Percentiles rank a stretch among this genome's conserved stretches.
Conservation (phyloP, 1,284 basidiomycete species). For the Cryptococcus sp. region DNA sequence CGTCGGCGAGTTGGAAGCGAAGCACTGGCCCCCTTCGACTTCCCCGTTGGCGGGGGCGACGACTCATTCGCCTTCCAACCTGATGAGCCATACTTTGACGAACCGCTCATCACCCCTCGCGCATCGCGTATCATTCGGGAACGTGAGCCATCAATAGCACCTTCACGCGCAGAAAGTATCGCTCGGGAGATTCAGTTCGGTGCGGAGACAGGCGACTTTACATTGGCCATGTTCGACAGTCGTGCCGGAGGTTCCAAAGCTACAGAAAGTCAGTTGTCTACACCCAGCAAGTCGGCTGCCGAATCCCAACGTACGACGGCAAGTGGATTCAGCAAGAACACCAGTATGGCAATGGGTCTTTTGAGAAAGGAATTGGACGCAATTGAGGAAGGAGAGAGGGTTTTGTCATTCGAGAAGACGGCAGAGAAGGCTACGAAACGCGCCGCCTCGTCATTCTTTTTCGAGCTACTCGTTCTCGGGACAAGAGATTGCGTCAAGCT, state of each 20-base stretch:
- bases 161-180: constrained; percentile 44
- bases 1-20: constrained; percentile 54
- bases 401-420: constrained; percentile 56
- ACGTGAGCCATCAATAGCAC: constrained; percentile 34
- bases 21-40: constrained; percentile 20
- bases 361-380: constrained; percentile 71
- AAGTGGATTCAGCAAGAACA: constrained; percentile 81
- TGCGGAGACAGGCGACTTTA: constrained; percentile 58
- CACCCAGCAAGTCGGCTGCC: constrained; percentile 26
- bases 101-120: constrained; percentile 14
- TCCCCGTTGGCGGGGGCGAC: constrained; percentile 13
- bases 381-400: constrained; percentile 56
- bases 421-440: constrained; percentile 67
- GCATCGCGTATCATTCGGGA: constrained; percentile 5
- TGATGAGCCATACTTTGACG: constrained; percentile 7
- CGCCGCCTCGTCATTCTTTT: constrained; percentile 94
- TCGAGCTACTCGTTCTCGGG: constrained; percentile 90
- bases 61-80: constrained; percentile 18
- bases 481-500: constrained; percentile 87
- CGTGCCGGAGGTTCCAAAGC: constrained; percentile 50
- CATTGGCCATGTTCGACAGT: constrained; percentile 78
- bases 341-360: constrained; percentile 82
- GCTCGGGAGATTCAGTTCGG: constrained; percentile 55
- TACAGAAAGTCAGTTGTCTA: constrained; percentile 28
- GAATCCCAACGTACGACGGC: constrained; percentile 7